These are phyloP conservation scores for Byssochlamys sp. DNA, from an alignment of 2,329 filamentous ascomycete genomes.

Conservation along the genomic window DNA sequence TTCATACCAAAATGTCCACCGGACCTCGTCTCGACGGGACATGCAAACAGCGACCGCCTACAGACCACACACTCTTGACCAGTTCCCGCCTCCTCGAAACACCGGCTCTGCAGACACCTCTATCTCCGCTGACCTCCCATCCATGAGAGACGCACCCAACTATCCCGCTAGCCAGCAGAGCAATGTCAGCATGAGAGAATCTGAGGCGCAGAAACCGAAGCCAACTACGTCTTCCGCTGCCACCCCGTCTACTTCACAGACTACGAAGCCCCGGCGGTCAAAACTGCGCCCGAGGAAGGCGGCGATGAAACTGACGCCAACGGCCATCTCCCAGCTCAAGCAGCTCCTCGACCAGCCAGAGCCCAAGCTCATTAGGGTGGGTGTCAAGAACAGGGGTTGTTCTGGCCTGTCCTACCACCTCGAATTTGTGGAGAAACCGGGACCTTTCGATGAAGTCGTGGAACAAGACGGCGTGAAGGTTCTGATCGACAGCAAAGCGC, in stretches of 20 bases:
- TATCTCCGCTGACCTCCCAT: slow-evolving; percentile 45
- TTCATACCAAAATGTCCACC: slow-evolving; percentile 30
- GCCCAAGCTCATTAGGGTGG: slow-evolving; percentile 86
- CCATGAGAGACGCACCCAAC: slow-evolving; percentile 33
- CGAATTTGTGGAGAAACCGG: slow-evolving; percentile 88
- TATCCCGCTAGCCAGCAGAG: slow-evolving; percentile 20
- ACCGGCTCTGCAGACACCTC: slow-evolving; percentile 51
- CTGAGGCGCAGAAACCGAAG: slow-evolving; percentile 58
- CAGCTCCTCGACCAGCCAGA: slow-evolving; percentile 72
- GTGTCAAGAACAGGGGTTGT: slow-evolving; percentile 87
- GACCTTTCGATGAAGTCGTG: slow-evolving; percentile 78
- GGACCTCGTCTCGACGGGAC: slow-evolving; percentile 47
- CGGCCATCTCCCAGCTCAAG: slow-evolving; percentile 69
- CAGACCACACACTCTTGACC: slow-evolving; percentile 49
- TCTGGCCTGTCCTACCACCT: slow-evolving; percentile 87
- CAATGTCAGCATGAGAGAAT: slow-evolving; percentile 47
- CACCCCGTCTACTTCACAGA: slow-evolving; percentile 24
- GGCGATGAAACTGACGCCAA: slow-evolving; percentile 73
- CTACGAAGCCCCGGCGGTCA: slow-evolving; percentile 49
- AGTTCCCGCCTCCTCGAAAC: slow-evolving; percentile 50
- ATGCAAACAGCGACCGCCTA: slow-evolving; percentile 59
- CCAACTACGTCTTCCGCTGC: slow-evolving; percentile 31
- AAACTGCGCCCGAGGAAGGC: slow-evolving; percentile 78
- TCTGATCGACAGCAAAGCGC: slow-evolving; percentile 88
- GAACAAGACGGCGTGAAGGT: slow-evolving; percentile 95